Percentiles rank a stretch among this genome's conserved stretches.
Conservation (phyloP, 805 yeast species). For the Spathaspora gorwiae region DNA sequence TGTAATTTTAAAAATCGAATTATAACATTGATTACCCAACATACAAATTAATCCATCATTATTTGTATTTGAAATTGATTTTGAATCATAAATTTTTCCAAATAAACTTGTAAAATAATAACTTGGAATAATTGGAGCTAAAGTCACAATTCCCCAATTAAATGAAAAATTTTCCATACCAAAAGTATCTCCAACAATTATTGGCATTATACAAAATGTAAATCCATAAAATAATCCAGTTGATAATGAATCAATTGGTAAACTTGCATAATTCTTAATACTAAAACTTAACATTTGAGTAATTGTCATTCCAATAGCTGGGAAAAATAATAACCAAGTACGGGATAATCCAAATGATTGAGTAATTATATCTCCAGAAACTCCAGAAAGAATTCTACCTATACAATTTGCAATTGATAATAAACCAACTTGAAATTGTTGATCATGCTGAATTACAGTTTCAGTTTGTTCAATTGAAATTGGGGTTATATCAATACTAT, state of each 20-base stretch:
- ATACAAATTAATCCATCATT: conserved; percentile 19
- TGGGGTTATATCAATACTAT: neutral
- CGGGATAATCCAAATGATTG: conserved; percentile 44
- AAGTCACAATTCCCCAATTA: conserved; percentile 69
- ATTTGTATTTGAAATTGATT: conserved; percentile 14
- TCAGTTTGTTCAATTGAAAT: conserved; percentile 3
- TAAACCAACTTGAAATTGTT: conserved; percentile 70
- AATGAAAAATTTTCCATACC: conserved; percentile 64
- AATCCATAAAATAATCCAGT: conserved; percentile 73
- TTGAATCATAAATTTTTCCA: conserved; percentile 59
- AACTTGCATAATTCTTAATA: conserved; percentile 24
- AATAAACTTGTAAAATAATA: conserved; percentile 56
- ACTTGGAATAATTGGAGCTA: conserved; percentile 63
- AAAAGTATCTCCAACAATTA: conserved; percentile 69
- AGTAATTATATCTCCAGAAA: conserved; percentile 56
- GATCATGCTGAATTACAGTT: conserved; percentile 46
- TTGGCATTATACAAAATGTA: conserved; percentile 67
- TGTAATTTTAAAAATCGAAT: conserved; percentile 39
- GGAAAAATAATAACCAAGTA: conserved; percentile 50
- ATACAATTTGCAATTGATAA: conserved; percentile 62
- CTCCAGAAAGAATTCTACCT: conserved; percentile 64
- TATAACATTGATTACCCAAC: conserved; percentile 39
- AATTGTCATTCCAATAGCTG: conserved; percentile 42
- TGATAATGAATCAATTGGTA: conserved; percentile 51
- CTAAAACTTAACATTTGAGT: conserved; percentile 49